These are phyloP conservation scores for Meyerozyma sp. DNA, from an alignment of 1,139 yeast species.

Conservation along the genomic window DNA sequence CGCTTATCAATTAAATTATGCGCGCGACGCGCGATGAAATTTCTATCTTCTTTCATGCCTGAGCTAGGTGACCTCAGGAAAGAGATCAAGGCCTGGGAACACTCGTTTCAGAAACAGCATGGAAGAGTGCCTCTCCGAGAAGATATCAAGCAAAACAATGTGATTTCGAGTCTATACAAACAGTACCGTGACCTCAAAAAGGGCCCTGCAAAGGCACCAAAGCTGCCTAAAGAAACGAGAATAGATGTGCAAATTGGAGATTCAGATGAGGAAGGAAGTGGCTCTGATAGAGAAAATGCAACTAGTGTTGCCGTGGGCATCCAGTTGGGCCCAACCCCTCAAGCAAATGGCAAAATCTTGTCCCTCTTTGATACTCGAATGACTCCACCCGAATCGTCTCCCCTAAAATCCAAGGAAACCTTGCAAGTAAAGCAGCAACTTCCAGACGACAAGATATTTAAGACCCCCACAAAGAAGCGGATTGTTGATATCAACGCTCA, in stretches of 20 bases:
- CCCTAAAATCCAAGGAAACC: constrained; percentile 17
- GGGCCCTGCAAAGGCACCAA: not conserved
- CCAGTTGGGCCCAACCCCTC: constrained; percentile 75
- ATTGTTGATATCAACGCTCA: constrained; percentile 7
- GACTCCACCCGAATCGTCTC: constrained; percentile 45
- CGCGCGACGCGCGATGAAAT: constrained; percentile 3
- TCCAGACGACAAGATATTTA: constrained; percentile 15
- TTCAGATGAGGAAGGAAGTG: constrained; percentile 4
- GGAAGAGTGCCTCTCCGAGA: constrained; percentile 47
- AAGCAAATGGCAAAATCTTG: constrained; percentile 61
- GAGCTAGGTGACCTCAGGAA: constrained; percentile 21
- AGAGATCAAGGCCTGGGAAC: constrained; percentile 64
- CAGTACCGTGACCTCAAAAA: constrained; percentile 30
- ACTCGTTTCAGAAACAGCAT: constrained; percentile 33
- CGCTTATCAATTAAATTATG: not conserved
- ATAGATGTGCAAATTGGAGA: constrained; percentile 4
- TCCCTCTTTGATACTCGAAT: constrained; percentile 55
- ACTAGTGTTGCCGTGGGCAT: constrained; percentile 8
- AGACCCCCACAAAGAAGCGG: constrained; percentile 29
- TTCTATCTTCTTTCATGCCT: not conserved
- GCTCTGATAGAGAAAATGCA: constrained; percentile 1
- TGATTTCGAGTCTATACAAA: constrained; percentile 41
- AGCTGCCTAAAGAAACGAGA: not conserved
- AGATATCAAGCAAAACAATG: constrained; percentile 46
- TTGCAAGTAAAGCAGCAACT: not conserved